Evolutionary conservation across 2,329 filamentous ascomycete species (phyloP).

Genomic region (Arachnopeziza araneosa): DNA sequence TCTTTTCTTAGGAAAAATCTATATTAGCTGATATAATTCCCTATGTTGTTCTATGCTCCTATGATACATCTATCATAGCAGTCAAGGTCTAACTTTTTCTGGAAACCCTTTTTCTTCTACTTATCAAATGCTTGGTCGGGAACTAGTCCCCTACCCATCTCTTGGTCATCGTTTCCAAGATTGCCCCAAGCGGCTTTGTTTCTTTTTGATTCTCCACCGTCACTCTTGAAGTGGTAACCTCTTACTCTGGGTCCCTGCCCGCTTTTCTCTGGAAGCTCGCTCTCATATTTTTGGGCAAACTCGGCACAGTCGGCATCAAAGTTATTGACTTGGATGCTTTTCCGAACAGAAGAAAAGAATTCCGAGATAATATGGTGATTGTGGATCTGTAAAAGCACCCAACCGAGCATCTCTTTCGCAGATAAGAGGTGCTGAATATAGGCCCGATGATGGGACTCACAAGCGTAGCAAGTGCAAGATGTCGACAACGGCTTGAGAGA

Average conservation of each 20-base stretch:
- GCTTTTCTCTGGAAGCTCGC: slow-evolving; percentile 64
- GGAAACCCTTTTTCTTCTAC: slow-evolving; percentile 52
- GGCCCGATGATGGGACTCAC: slow-evolving; percentile 75
- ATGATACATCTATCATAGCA: neutral
- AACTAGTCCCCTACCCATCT: slow-evolving; percentile 36
- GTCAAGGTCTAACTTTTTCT: slow-evolving; percentile 27
- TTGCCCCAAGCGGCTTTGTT: slow-evolving; percentile 64
- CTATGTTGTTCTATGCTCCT: neutral
- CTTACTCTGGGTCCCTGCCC: slow-evolving; percentile 74
- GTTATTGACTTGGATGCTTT: slow-evolving; percentile 48
- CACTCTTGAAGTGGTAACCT: slow-evolving; percentile 76
- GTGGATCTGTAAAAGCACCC: slow-evolving; percentile 88
- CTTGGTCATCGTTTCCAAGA: slow-evolving; percentile 33
- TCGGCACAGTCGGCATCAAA: slow-evolving; percentile 50
- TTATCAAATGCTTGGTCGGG: slow-evolving; percentile 44
- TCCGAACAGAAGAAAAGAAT: slow-evolving; percentile 70
- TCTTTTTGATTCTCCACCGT: slow-evolving; percentile 57
- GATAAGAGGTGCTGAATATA: slow-evolving; percentile 82
- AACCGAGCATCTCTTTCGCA: slow-evolving; percentile 94
- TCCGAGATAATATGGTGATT: slow-evolving; percentile 68
- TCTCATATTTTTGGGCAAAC: slow-evolving; percentile 56
- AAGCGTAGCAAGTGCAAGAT: slow-evolving; percentile 76
- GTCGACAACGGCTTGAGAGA: slow-evolving; percentile 57
- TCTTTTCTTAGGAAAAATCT: too few species aligned
- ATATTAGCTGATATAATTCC: too few species aligned